These are phyloP conservation scores for Fusarium pseudograminearum DNA, from an alignment of 2,329 filamentous ascomycete species.

Conservation along the genomic window DNA sequence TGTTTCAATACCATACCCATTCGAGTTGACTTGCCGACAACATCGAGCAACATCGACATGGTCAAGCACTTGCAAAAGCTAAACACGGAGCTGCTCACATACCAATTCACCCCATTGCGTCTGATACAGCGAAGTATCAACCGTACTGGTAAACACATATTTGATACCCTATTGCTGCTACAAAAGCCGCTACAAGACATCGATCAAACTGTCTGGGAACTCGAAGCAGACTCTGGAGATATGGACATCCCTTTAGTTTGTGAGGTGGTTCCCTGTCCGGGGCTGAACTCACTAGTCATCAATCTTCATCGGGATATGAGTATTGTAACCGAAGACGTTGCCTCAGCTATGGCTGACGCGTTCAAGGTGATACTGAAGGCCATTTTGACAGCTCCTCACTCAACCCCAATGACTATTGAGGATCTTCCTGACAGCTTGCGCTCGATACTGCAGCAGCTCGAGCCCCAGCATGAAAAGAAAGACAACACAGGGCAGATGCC, in stretches of 20 bases:
- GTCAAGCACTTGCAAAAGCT: slow-evolving; percentile 69
- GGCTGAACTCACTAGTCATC: slow-evolving; percentile 65
- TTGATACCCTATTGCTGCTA: slow-evolving; percentile 84
- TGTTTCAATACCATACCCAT: slow-evolving; percentile 92
- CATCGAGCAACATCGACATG: slow-evolving; percentile 66
- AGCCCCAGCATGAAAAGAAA: slow-evolving; percentile 35
- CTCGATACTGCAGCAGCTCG: slow-evolving; percentile 38
- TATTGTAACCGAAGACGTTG: slow-evolving; percentile 49
- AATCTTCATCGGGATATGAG: slow-evolving; percentile 72
- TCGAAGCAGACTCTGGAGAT: slow-evolving; percentile 67
- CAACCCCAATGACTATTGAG: slow-evolving; percentile 30
- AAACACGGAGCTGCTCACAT: slow-evolving; percentile 72
- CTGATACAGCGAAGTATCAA: slow-evolving; percentile 69
- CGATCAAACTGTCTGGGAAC: slow-evolving; percentile 66
- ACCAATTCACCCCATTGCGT: slow-evolving; percentile 81
- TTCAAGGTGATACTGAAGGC: slow-evolving; percentile 50
- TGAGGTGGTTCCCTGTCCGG: slow-evolving; percentile 72
- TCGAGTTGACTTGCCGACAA: slow-evolving; percentile 65
- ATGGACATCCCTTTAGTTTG: slow-evolving; percentile 85
- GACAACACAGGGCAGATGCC: slow-evolving; percentile 29
- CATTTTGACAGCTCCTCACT: slow-evolving; percentile 48
- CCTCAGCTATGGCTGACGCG: slow-evolving; percentile 46
- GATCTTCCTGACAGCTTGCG: slow-evolving; percentile 42
- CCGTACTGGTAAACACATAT: slow-evolving; percentile 67
- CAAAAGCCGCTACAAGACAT: slow-evolving; percentile 74